Evolutionary conservation across 2,329 filamentous ascomycete genomes (phyloP), one percentile per base, ranked within the genome.

Genomic region (Fusarium sp.): DNA sequence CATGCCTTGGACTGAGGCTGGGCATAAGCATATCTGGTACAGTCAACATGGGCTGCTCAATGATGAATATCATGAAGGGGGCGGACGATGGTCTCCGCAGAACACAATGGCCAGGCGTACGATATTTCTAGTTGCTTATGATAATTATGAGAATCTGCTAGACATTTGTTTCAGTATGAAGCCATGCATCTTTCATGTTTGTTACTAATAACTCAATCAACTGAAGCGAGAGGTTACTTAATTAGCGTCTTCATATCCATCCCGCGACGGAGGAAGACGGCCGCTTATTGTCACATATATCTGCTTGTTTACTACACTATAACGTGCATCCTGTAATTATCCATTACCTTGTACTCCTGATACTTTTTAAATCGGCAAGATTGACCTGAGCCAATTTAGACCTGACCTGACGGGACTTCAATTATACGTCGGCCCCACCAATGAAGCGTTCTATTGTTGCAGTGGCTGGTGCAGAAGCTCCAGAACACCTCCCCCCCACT

Each of bases 401-500:
- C 54, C 39, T 58, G n/a, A 35, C 44, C 44, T 46, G 18, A 29
- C 19, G 44, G 25, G 44, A 29, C 48, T 29, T 54, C 49, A 54
- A 39, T 27, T 39, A 39, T 29, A 18, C 15, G 31, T 35, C 23
- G 29, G 41, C 54, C 54, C 41, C 39, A 57, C 54, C 39, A 48
- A 37, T 46, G 29, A 35, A 46, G 29, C n/a, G 29, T 57, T n/a
- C n/a, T n/a, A n/a, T n/a, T 35, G 23, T 18, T 37, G 4, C 31
- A 58, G 57, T 60, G 49, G 35, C 23, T 54, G 33, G 25, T 54
- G 35, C 23, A 51, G 25, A n/a, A 49, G 25, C 21, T 38, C 29
- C n/a, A 37, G 23, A 45, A 19, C 38, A n/a, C n/a, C n/a, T n/a
- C n/a, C n/a, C 51, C 68, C 41, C 71, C 72, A 72, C 71, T 72